Evolutionary conservation across 371 early-diverging fungal genomes (phyloP), one percentile per base, ranked within the genome.

Genomic region (Mucor mucedo): DNA sequence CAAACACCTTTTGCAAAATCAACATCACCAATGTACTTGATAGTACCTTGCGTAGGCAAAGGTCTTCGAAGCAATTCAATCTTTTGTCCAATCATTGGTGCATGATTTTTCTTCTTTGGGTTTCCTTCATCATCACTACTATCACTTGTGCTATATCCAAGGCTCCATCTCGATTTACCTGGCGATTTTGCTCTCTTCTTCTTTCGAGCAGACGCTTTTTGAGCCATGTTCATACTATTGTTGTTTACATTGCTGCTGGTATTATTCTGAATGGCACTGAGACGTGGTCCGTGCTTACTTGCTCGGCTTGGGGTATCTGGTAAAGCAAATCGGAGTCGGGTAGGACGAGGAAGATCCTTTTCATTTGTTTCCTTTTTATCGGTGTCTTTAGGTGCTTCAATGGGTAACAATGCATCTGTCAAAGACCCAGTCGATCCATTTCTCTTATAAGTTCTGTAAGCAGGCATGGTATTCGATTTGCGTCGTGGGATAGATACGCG

Each of bases 1-100:
- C 74, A 82, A 9, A 69, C 74, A 5, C 82, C 82, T 29, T 76
- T 75, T 45, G 77, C 73, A 64, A 77, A 79, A 0, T 63, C 62
- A 1, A 82, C 77, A n/a, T 58, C 42, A 14, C 82, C 82, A 59
- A 82, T 68, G 35, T 71, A 82, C 14, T 77, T 71, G 41, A 82
- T 78, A 5, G 72, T 74, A 27, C 77, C 82, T 5, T 67, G 60
- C 1, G 76, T 79, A 14, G 77, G 79, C 14, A 77, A 67, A 5
- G 79, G 79, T 28, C 82, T 68, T 28, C 76, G 70, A 21, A 73
- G 33, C 9, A 82, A 56, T 45, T 77, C 74, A 0, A 79, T 76
- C 29, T 75, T 76, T 42, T 75, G 68, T 5, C 82, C 79, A 27
- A 82, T 60, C 5, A 62, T 64, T 2, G 78, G 75, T 44, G 68